Evolutionary conservation across 2,329 filamentous ascomycete species (phyloP).

Genomic region (Septoria linicola): DNA sequence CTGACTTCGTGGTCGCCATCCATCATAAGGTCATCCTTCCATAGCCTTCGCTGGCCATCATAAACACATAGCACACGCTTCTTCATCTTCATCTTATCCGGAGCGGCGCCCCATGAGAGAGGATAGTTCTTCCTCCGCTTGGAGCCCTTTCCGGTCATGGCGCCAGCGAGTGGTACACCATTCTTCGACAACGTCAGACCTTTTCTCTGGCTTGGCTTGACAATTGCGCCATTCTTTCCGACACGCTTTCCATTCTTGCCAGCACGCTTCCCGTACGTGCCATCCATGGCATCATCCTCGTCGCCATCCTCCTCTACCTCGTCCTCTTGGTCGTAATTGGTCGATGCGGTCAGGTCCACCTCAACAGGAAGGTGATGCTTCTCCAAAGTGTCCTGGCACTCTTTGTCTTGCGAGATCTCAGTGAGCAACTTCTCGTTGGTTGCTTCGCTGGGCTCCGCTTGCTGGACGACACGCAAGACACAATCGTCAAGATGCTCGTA

Average conservation of each 20-base stretch:
- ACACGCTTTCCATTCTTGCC: constrained; percentile 48
- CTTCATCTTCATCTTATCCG: constrained; percentile 96
- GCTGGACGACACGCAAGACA: constrained; percentile 62
- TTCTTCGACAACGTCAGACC: constrained; percentile 77
- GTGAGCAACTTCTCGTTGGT: constrained; percentile 57
- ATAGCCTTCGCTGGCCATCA: constrained; percentile 80
- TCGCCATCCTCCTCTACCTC: constrained; percentile 59
- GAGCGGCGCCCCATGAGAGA: constrained; percentile 86
- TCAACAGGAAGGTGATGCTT: constrained; percentile 55
- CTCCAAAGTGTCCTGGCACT: constrained; percentile 58
- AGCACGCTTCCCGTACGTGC: constrained; percentile 52
- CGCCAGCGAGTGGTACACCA: constrained; percentile 59
- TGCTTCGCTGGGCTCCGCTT: constrained; percentile 57
- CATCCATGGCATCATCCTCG: constrained; percentile 53
- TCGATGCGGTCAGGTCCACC: constrained; percentile 45
- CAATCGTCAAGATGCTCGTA: constrained; percentile 88
- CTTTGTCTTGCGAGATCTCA: constrained; percentile 60
- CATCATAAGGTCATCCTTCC: constrained; percentile 99
- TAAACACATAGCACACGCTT: constrained; percentile 94
- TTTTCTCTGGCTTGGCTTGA: constrained; percentile 54
- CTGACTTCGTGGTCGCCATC: constrained; percentile 93
- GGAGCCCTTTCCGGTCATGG: constrained; percentile 57
- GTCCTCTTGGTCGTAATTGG: constrained; percentile 52
- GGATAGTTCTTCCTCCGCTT: constrained; percentile 95
- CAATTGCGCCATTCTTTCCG: constrained; percentile 38